These are phyloP conservation scores for Hondaea fermentalgiana DNA, from an alignment of 108 stramenopile species.

Conservation along the genomic window DNA sequence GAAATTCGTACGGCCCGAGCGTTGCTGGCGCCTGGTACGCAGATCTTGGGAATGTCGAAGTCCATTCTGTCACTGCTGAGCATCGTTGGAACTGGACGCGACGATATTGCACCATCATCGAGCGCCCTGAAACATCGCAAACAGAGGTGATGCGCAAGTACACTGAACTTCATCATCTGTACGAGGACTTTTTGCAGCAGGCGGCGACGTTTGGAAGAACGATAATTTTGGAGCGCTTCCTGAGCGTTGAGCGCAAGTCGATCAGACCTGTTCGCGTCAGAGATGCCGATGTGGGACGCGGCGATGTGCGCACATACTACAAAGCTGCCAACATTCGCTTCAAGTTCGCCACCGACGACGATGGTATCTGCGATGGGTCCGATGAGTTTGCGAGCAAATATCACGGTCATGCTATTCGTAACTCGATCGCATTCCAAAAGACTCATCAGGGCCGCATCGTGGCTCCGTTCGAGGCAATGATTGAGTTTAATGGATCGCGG, in stretches of 20 bases:
- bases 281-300: constrained; percentile 35
- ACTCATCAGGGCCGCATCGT: neutral
- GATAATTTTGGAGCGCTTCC: constrained; percentile 33
- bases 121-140: neutral
- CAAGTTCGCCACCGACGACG: constrained; percentile 40
- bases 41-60: neutral
- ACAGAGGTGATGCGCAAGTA: neutral
- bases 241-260: constrained; percentile 27
- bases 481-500: constrained; percentile 49
- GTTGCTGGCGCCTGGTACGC: neutral
- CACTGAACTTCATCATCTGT: constrained; percentile 14
- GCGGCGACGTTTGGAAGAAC: constrained; percentile 27
- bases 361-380: constrained; percentile 50
- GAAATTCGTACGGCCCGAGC: neutral
- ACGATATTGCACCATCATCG: constrained; percentile 11
- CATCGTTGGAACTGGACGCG: constrained; percentile 21
- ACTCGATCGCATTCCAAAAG: constrained; percentile 39
- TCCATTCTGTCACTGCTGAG: neutral
- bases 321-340: constrained; percentile 45
- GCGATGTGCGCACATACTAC: constrained; percentile 20
- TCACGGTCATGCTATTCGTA: constrained; percentile 30
- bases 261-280: constrained; percentile 19
- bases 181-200: constrained; percentile 18
- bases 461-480: constrained; percentile 29
- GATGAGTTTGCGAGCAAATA: constrained; percentile 51